phyloP scores from a whole-genome alignment of 148 eudicot genomes.

The Cornus kousa region DNA sequence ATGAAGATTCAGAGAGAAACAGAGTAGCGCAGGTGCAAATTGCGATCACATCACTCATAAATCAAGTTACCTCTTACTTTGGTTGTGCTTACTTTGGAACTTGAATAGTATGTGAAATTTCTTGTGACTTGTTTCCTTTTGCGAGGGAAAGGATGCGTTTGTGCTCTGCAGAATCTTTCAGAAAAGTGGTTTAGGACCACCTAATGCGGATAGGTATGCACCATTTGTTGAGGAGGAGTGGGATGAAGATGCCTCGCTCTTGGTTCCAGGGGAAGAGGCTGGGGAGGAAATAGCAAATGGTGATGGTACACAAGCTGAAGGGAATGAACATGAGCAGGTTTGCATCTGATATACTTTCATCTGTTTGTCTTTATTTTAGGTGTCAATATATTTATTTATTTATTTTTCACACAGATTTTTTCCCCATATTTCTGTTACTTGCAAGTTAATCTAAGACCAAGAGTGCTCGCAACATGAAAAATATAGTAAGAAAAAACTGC shows the following conservation, averaged over 20 bases:
- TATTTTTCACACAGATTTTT: background rate
- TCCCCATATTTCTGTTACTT: background rate
- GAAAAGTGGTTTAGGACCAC: constrained; percentile 47
- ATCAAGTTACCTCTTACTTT: background rate
- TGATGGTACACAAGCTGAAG: constrained; percentile 56
- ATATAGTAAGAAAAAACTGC: background rate
- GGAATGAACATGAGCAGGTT: constrained; percentile 29
- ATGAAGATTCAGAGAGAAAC: constrained; percentile 26
- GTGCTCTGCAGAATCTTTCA: constrained; percentile 40
- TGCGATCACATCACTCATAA: background rate
- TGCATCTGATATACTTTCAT: background rate
- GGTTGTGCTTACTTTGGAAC: constrained; percentile 13
- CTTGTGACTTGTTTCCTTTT: constrained; percentile 10
- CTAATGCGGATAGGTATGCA: constrained; percentile 43
- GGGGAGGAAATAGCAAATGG: constrained; percentile 53
- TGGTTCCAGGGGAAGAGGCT: constrained; percentile 61
- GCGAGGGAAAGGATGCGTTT: constrained; percentile 48
- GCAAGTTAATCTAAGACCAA: constrained; percentile 5
- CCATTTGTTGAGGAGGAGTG: constrained; percentile 46
- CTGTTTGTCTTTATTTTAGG: background rate
- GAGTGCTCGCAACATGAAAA: background rate
- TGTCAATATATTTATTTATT: background rate
- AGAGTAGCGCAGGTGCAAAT: constrained; percentile 28
- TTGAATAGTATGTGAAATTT: constrained; percentile 5
- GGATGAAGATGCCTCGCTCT: constrained; percentile 30